phyloP scores from a whole-genome alignment of 2,329 filamentous ascomycete genomes.

The Dryadomyces quercus-mongolicae region DNA sequence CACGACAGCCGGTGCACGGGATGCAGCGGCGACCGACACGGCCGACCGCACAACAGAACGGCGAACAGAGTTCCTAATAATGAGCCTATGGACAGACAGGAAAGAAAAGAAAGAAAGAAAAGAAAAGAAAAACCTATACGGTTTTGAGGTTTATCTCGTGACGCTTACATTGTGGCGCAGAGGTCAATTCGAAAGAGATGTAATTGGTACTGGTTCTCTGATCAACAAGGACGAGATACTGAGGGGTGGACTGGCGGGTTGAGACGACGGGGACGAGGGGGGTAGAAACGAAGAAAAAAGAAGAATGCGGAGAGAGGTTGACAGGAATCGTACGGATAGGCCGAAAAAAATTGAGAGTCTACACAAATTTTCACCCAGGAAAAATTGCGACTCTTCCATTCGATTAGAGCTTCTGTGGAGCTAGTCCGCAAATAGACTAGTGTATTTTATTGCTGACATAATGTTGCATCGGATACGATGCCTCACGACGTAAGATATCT shows the following conservation, averaged over 20 bases:
- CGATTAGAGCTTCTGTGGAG: background rate
- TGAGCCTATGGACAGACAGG: background rate
- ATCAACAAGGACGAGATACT: background rate
- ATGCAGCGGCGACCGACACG: conserved; percentile 17
- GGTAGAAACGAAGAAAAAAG: background rate
- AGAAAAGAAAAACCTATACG: background rate
- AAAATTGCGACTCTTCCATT: background rate
- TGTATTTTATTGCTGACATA: background rate
- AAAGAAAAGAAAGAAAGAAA: background rate
- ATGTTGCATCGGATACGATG: too few species aligned
- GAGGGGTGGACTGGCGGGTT: too few species aligned
- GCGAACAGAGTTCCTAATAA: conserved; percentile 21
- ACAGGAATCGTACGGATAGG: background rate
- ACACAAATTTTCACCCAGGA: background rate
- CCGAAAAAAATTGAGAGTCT: background rate
- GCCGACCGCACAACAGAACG: conserved; percentile 20
- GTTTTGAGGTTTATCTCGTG: background rate
- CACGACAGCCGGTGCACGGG: conserved; percentile 8
- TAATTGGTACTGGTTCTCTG: background rate
- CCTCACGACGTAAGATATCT: too few species aligned
- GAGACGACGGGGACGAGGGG: background rate
- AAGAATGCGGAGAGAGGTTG: background rate
- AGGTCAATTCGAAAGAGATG: background rate
- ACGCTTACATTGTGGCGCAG: conserved; percentile 1
- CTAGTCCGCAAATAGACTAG: background rate